A percentile compares a stretch with the other conserved stretches of the same genome.
These are phyloP conservation scores for Triticum dicoccoides DNA, from an alignment of 176 grass and related monocot species.

Conservation along the genomic window DNA sequence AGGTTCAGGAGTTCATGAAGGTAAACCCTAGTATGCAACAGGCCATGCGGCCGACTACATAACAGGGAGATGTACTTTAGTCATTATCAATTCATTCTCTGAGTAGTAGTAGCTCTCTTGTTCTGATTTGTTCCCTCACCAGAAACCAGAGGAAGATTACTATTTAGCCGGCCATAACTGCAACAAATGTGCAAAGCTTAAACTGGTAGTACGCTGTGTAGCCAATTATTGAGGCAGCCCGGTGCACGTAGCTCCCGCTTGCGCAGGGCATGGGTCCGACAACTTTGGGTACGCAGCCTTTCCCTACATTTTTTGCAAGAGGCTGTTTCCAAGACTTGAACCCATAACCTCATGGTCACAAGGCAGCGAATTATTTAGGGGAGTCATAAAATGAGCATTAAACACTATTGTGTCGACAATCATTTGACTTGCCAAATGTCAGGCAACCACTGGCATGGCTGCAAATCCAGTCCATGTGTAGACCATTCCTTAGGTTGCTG, in stretches of 20 bases:
- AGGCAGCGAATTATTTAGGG: neutral
- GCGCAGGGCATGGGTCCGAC: no score
- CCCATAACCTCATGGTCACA: no score
- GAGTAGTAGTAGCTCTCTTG: neutral
- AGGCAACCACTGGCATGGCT: neutral
- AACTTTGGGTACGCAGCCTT: no score
- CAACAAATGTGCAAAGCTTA: neutral
- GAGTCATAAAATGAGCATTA: neutral
- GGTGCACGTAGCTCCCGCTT: no score
- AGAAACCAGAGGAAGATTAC: constrained; percentile 4
- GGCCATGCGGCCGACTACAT: neutral
- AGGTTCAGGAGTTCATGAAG: neutral
- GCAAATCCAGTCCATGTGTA: neutral
- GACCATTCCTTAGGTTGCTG: constrained; percentile 19
- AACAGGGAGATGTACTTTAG: neutral
- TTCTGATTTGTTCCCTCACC: neutral
- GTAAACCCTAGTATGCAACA: neutral
- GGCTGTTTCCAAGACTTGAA: no score
- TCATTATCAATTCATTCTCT: constrained; percentile 9
- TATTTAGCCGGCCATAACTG: neutral
- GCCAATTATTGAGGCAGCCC: no score
- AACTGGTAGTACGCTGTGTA: no score
- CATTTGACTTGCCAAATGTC: constrained; percentile 22
- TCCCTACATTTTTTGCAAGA: no score
- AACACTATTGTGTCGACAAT: neutral